These are phyloP conservation scores for Capsicum chinense DNA, from an alignment of 257 asterid genomes.

Conservation along the genomic window DNA sequence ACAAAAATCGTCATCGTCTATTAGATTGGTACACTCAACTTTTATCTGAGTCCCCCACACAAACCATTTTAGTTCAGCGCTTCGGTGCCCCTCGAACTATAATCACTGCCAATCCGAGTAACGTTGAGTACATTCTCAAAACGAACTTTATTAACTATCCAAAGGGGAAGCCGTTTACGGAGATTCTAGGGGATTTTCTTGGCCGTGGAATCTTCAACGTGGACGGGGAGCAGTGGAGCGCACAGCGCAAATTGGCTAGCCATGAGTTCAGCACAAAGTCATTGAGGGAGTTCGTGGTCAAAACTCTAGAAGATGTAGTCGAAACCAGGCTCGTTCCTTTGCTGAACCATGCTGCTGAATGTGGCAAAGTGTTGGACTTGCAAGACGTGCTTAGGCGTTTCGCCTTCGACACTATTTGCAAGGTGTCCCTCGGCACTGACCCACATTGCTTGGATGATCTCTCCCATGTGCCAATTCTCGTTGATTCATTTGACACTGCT, in stretches of 20 bases:
- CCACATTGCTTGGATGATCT: constrained; percentile 37
- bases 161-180: constrained; percentile 66
- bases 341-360: constrained; percentile 21
- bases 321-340: background rate
- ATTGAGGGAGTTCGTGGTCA: constrained; percentile 40
- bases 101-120: constrained; percentile 61
- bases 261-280: constrained; percentile 57
- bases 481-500: constrained; percentile 61
- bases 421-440: constrained; percentile 29
- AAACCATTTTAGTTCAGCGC: constrained; percentile 35
- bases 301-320: constrained; percentile 40
- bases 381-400: constrained; percentile 37
- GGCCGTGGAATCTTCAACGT: constrained; percentile 79
- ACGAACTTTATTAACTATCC: constrained; percentile 66
- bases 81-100: constrained; percentile 46
- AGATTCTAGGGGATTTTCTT: constrained; percentile 64
- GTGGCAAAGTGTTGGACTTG: constrained; percentile 22
- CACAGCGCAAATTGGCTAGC: constrained; percentile 58
- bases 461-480: constrained; percentile 44
- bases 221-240: constrained; percentile 66
- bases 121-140: constrained; percentile 73
- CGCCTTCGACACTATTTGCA: constrained; percentile 37
- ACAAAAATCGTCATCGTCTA: constrained; percentile 60
- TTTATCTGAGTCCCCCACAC: constrained; percentile 39
- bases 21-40: constrained; percentile 71